Evolutionary conservation across 164 flowering plant species (phyloP), one percentile per base, ranked within the genome.

Genomic region (Vitis cinerea): DNA sequence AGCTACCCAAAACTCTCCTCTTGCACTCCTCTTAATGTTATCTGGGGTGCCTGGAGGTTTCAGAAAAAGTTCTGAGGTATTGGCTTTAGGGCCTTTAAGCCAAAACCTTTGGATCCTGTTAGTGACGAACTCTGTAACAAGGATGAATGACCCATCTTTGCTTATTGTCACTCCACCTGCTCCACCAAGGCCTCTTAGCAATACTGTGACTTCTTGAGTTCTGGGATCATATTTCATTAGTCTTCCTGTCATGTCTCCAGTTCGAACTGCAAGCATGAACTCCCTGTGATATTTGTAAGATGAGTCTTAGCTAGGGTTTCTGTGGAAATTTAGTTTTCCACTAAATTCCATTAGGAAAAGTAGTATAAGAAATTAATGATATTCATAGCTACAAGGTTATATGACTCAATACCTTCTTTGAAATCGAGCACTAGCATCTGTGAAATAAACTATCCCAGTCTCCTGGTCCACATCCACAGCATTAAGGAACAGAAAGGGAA

Each of bases 121-220:
- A 27, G 64, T 72, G 3, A 72, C 68, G 8, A 83, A 75, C 82
- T 83, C 86, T 10, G 72, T 74, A 2, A 81, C 60, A 0, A 85
- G 83, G 10, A 85, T 17, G 65, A 73, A 85, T 37, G n/a, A 52
- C 58, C 4, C 75, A 67, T 78, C 63, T 58, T 74, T 64, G 71
- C 85, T 78, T 23, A 85, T 49, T 16, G 85, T 78, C 13, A 83
- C 80, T 29, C 86, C 88, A 65, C 82, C 81, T 13, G 86, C 76
- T 23, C 78, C 80, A 9, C 56, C 27, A 8, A 83, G 65, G 13
- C 61, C 61, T 37, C 13, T 69, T 59, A 72, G 64, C 8, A 85
- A 56, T 10, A 76, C 65, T 17, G 72, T 80, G 3, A 73, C 70
- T 63, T 71, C 12, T 31, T 72, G 68, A 27, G 23, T 74, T 15